A percentile compares a stretch with the other conserved stretches of the same genome.
Evolutionary conservation across 2,329 filamentous ascomycete genomes (phyloP).

Genomic region (Dactylellina sp.): DNA sequence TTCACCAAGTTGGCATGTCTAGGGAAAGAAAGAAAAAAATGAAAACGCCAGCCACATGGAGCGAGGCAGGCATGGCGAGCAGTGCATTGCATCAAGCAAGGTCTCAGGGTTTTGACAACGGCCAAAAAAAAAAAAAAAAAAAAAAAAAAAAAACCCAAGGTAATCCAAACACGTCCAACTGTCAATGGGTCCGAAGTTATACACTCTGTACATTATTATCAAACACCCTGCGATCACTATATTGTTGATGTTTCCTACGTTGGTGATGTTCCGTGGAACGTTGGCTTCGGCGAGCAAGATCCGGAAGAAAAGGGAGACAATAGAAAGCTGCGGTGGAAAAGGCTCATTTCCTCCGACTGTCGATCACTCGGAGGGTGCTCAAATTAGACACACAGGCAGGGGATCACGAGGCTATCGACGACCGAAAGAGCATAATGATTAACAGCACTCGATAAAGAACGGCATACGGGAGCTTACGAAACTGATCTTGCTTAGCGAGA

Average conservation of each 20-base stretch:
- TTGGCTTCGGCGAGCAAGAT: constrained; percentile 32
- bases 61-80: constrained; percentile 11
- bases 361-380: constrained; percentile 54
- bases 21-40: constrained; percentile 6
- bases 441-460: constrained; percentile 22
- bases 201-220: too few species aligned
- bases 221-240: too few species aligned
- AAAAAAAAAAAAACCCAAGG: too few species aligned
- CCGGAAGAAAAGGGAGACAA: constrained; percentile 17
- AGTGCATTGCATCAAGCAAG: constrained; percentile 35
- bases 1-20: constrained; percentile 1
- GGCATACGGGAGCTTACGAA: constrained; percentile 46
- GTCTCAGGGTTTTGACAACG: constrained; percentile 17
- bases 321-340: constrained; percentile 33
- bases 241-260: not conserved
- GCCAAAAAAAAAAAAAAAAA: too few species aligned
- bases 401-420: constrained; percentile 55
- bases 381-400: constrained; percentile 55
- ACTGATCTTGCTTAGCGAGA: constrained; percentile 22
- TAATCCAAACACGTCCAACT: constrained; percentile 23
- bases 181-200: constrained; percentile 27
- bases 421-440: constrained; percentile 46
- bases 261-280: constrained; percentile 1
- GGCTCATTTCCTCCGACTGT: constrained; percentile 55
- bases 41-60: constrained; percentile 48